Percentiles rank a stretch among this genome's conserved stretches.
These are phyloP conservation scores for Trichophaea hybrida DNA, from an alignment of 2,329 filamentous ascomycete genomes.

Conservation along the genomic window DNA sequence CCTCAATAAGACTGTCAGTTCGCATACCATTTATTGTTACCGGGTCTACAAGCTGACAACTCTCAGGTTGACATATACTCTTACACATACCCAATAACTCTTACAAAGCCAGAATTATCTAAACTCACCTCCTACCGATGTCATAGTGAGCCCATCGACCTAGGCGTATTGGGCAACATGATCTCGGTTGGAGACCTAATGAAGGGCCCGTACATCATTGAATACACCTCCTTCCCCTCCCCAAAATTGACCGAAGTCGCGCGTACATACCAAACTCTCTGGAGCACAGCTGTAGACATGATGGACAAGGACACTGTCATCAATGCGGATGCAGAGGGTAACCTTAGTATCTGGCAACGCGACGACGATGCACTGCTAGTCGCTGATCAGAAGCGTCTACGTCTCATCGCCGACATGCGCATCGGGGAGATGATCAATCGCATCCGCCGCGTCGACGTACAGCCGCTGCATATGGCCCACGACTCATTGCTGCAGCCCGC, in stretches of 20 bases:
- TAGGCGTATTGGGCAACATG: constrained; percentile 56
- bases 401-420: constrained; percentile 65
- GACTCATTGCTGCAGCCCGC: constrained; percentile 38
- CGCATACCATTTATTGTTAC: background rate
- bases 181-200: constrained; percentile 85
- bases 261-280: constrained; percentile 66
- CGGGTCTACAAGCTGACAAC: background rate
- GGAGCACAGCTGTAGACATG: constrained; percentile 64
- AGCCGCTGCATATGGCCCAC: background rate
- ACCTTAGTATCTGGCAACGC: constrained; percentile 63
- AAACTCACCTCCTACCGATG: constrained; percentile 66
- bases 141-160: constrained; percentile 67
- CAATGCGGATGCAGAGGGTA: constrained; percentile 74
- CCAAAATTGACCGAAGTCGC: constrained; percentile 54
- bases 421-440: constrained; percentile 89
- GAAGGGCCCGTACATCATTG: constrained; percentile 56
- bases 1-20: constrained; percentile 67
- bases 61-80: constrained; percentile 23
- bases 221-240: constrained; percentile 31
- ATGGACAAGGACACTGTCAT: constrained; percentile 63
- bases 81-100: constrained; percentile 14
- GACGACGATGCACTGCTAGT: constrained; percentile 58
- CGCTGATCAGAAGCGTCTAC: constrained; percentile 56
- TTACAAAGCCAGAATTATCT: constrained; percentile 35
- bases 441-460: constrained; percentile 49